phyloP scores from a whole-genome alignment of 2,329 filamentous ascomycete genomes.

The Aspergillus viridinutans region DNA sequence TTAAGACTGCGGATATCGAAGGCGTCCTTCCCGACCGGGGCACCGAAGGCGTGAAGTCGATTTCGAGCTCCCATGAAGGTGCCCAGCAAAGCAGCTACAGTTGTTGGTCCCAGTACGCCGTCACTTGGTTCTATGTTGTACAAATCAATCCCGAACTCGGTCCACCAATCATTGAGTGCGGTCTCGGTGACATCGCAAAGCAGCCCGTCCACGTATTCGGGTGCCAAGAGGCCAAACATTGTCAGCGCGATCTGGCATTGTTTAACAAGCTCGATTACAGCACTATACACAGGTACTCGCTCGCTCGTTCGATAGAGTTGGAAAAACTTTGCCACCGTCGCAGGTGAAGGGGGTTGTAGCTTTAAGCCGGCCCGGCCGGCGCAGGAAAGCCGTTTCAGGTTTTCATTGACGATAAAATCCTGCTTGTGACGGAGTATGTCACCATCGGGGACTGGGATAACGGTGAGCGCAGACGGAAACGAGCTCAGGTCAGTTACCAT shows the following conservation, averaged over 20 bases:
- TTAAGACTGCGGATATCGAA: conserved; percentile 83
- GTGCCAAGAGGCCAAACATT: conserved; percentile 81
- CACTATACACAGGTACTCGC: conserved; percentile 69
- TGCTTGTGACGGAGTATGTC: conserved; percentile 75
- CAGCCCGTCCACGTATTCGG: conserved; percentile 84
- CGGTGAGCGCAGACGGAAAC: conserved; percentile 86
- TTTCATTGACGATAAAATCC: conserved; percentile 88
- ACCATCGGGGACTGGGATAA: conserved; percentile 85
- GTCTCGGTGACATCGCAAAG: conserved; percentile 91
- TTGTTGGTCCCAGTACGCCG: conserved; percentile 86
- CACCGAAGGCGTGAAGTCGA: conserved; percentile 76
- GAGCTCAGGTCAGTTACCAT: conserved; percentile 93
- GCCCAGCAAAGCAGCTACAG: conserved; percentile 80
- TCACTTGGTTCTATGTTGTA: conserved; percentile 92
- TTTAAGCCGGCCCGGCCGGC: conserved; percentile 84
- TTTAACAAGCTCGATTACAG: conserved; percentile 84
- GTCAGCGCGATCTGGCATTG: conserved; percentile 85
- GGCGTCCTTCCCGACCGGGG: conserved; percentile 81
- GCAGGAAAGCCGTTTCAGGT: conserved; percentile 87
- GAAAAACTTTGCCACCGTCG: conserved; percentile 85
- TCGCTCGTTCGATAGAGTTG: conserved; percentile 87
- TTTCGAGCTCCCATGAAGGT: conserved; percentile 88
- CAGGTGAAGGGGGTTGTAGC: conserved; percentile 69
- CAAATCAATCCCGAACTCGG: conserved; percentile 83
- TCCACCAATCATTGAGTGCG: conserved; percentile 93